Evolutionary conservation across 768 basidiomycete genomes (phyloP), one percentile per base, ranked within the genome.

Genomic region (Mycena belliarum): DNA sequence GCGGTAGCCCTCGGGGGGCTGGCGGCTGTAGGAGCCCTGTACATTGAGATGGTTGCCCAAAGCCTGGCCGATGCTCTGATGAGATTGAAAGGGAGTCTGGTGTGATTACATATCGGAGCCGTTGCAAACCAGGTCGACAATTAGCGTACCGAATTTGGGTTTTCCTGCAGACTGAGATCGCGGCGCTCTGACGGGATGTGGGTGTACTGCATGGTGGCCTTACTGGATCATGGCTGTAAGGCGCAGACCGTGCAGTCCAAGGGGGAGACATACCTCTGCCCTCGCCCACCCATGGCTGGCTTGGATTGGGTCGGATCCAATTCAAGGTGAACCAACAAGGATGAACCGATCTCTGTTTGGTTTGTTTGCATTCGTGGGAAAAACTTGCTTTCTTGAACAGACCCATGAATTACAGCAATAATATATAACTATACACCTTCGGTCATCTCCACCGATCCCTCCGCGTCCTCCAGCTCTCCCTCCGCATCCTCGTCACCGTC

Each of bases 31-130:
- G 26, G 55, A 32, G 18, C 24, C 38, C 21, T 47, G 54, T 1
- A 37, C 55, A 52, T 55, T 56, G 23, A 63, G 56, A 37, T 64
- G 77, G 67, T 73, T 69, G 35, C 82, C 84, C 46, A 87, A 73
- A 25, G 86, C 86, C 68, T 86, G 84, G 26, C 82, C 81, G 57
- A 87, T 72, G 66, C 83, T 82, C 78, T 83, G 80, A 74, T 83
- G 82, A 25, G 76, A 67, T 66, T 78, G 79, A 66, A 81, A 83
- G 65, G 80, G 73, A 54, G 80, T 77, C 79, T 82, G 63, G 45
- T 53, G 67, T 69, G 52, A 63, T 69, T 66, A 66, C 57, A 66
- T 59, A 67, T 68, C 68, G 57, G 41, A 20, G 61, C 64, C 63
- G 66, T 68, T 70, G 66, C 52, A 56, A 60, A 55, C 55, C 50